Conservation (phyloP, 1,284 basidiomycete genomes). For the Rhodotorula mucilaginosa region DNA sequence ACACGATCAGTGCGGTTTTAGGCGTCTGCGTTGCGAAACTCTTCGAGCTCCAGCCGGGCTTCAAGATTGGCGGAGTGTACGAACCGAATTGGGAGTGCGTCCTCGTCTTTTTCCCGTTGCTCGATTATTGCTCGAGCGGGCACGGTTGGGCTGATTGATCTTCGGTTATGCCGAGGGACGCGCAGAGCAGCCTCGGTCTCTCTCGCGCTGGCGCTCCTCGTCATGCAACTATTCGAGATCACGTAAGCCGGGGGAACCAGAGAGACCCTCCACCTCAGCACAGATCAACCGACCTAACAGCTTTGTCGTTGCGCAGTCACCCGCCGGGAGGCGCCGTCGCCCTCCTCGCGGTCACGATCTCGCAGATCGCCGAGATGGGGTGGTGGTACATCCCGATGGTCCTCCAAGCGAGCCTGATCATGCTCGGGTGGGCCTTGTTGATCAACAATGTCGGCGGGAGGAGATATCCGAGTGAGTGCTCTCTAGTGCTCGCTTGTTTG, state of each 20-base stretch:
- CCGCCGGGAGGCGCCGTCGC: constrained; percentile 45
- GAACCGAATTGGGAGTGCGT: constrained; percentile 40
- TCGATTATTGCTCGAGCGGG: no score
- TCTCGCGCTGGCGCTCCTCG: constrained; percentile 33
- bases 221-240: constrained; percentile 44
- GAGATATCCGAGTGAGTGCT: constrained; percentile 25
- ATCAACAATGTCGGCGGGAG: constrained; percentile 43
- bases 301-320: constrained; percentile 32
- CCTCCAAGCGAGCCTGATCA: constrained; percentile 30
- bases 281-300: neutral
- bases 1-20: constrained; percentile 41
- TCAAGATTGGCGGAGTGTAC: constrained; percentile 35
- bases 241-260: constrained; percentile 8
- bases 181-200: constrained; percentile 23
- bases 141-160: no score
- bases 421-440: constrained; percentile 45
- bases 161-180: no score
- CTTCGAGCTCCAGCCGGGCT: constrained; percentile 34
- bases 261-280: neutral
- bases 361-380: constrained; percentile 16
- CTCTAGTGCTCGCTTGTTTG: neutral
- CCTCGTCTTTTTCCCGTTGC: neutral
- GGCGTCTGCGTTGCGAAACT: constrained; percentile 42
- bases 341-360: constrained; percentile 39
- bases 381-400: constrained; percentile 35